phyloP scores from a whole-genome alignment of 2,329 filamentous ascomycete genomes.

The Colletotrichum gigasporum region DNA sequence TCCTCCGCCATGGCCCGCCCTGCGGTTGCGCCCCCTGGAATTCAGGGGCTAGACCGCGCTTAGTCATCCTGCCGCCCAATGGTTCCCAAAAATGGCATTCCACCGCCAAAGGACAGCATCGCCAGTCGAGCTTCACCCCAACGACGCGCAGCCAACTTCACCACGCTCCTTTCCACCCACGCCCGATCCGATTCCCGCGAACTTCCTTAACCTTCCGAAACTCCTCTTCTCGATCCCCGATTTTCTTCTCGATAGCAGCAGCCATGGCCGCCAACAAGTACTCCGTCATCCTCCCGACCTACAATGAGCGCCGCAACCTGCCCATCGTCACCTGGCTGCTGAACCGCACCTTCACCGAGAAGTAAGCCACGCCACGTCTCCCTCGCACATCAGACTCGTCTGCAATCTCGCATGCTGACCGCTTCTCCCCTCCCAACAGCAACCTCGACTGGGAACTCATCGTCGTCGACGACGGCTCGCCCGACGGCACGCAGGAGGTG shows the following conservation, averaged over 20 bases:
- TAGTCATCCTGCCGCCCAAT: constrained; percentile 25
- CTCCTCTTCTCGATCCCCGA: neutral
- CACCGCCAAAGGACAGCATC: constrained; percentile 29
- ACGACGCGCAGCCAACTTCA: constrained; percentile 31
- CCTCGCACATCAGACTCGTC: neutral
- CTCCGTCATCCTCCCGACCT: constrained; percentile 96
- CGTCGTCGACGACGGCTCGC: constrained; percentile 97
- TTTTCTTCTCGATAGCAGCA: constrained; percentile 41
- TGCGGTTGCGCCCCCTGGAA: constrained; percentile 13
- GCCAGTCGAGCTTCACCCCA: neutral
- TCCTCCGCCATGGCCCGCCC: no score
- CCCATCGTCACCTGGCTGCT: constrained; percentile 96
- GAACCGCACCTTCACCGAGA: constrained; percentile 88
- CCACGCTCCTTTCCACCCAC: constrained; percentile 39
- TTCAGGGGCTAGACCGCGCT: constrained; percentile 22
- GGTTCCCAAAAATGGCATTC: constrained; percentile 21
- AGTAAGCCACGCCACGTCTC: constrained; percentile 65
- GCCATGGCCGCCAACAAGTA: constrained; percentile 73
- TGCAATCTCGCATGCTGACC: neutral
- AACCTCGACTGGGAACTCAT: constrained; percentile 97
- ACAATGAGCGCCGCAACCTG: constrained; percentile 97
- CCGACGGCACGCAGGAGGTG: constrained; percentile 92
- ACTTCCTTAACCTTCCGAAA: neutral
- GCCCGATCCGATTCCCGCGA: neutral
- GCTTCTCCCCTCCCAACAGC: constrained; percentile 53